Evolutionary conservation across 2,329 filamentous ascomycete genomes (phyloP).

Genomic region (Bipolaris bicolor): DNA sequence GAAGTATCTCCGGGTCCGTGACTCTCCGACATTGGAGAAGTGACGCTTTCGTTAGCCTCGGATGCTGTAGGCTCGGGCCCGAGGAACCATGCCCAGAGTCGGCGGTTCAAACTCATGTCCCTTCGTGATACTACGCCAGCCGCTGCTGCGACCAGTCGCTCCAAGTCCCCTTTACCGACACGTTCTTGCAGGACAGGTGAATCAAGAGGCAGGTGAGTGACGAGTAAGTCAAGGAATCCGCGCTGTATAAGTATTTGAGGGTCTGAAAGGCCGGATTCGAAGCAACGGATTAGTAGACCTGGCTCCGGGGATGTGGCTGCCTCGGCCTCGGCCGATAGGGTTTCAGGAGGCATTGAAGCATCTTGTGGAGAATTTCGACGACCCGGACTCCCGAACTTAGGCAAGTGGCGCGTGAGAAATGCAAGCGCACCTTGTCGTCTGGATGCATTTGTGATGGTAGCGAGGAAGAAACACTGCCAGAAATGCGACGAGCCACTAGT

Average conservation of each 20-base stretch:
- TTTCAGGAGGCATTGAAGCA: conserved; percentile 10
- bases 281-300: conserved; percentile 86
- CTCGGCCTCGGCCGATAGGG: conserved; percentile 60
- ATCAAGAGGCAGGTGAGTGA: conserved; percentile 85
- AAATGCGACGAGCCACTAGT: conserved; percentile 79
- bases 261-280: conserved; percentile 86
- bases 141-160: conserved; percentile 81
- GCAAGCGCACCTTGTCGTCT: conserved; percentile 85
- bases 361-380: conserved; percentile 27
- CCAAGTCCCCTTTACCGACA: conserved; percentile 76
- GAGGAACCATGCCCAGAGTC: conserved; percentile 95
- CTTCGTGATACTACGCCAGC: conserved; percentile 85
- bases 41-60: conserved; percentile 42
- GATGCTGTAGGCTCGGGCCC: conserved; percentile 69
- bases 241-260: conserved; percentile 90
- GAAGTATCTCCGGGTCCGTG: conserved; percentile 53
- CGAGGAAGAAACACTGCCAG: conserved; percentile 97
- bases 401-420: conserved; percentile 80
- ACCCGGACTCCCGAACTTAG: conserved; percentile 63
- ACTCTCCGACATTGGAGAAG: conserved; percentile 55
- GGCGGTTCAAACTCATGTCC: conserved; percentile 95
- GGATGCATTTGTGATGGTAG: conserved; percentile 86
- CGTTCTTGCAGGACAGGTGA: conserved; percentile 78
- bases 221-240: conserved; percentile 90
- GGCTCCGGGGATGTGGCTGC: conserved; percentile 89